phyloP scores from a whole-genome alignment of 129 eudicot species.

The Ambrosia artemisiifolia region DNA sequence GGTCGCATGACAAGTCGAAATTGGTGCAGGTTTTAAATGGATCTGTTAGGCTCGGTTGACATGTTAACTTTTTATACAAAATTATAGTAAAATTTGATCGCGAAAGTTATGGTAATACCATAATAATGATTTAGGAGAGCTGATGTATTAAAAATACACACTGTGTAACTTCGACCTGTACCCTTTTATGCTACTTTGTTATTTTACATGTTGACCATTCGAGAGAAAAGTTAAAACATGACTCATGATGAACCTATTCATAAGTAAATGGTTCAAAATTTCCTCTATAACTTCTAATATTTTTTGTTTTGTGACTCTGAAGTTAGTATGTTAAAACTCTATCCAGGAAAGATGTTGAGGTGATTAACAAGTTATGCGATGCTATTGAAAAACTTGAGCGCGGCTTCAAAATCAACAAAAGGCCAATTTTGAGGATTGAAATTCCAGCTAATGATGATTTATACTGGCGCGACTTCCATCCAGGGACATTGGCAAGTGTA shows the following conservation, averaged over 20 bases:
- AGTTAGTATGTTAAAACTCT: too few relatives aligned
- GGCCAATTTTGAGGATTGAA: slow-evolving; percentile 46
- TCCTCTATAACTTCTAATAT: too few relatives aligned
- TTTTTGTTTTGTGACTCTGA: too few relatives aligned
- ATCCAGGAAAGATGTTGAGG: too few relatives aligned
- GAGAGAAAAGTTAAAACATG: neutral
- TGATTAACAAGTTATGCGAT: too few relatives aligned
- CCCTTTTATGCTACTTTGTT: neutral
- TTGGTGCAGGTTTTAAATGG: too few relatives aligned
- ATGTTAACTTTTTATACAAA: too few relatives aligned
- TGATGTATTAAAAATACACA: neutral
- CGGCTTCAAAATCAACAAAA: too few relatives aligned
- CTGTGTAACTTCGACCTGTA: neutral
- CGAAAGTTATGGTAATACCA: neutral
- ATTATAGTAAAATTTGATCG: neutral
- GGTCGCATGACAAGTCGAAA: neutral
- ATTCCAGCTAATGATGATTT: slow-evolving; percentile 27
- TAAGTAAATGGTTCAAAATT: neutral
- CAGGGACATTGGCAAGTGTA: too few relatives aligned
- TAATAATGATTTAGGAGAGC: neutral
- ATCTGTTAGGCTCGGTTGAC: neutral
- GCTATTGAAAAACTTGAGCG: too few relatives aligned
- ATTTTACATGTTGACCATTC: neutral
- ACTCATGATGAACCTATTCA: neutral
- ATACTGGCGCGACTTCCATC: too few relatives aligned